A percentile compares a stretch with the other conserved stretches of the same genome.
Evolutionary conservation across 2,329 filamentous ascomycete species (phyloP).

Genomic region (Madurella mycetomatis): DNA sequence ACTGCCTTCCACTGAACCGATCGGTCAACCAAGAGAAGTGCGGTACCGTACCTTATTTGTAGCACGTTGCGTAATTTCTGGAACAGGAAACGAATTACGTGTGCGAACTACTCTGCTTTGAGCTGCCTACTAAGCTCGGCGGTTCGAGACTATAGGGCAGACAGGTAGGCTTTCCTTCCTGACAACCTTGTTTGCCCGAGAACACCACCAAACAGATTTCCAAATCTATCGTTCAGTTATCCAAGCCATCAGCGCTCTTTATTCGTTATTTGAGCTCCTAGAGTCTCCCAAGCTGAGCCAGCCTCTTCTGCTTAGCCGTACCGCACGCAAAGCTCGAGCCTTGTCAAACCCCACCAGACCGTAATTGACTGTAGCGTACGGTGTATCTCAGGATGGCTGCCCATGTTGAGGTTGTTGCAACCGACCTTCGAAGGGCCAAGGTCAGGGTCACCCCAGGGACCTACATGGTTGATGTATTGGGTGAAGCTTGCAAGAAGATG

Average conservation of each 20-base stretch:
- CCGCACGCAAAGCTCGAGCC: not conserved
- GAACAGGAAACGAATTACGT: not conserved
- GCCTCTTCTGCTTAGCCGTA: too few relatives aligned
- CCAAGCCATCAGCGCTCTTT: too few relatives aligned
- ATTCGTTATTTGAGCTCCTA: too few relatives aligned
- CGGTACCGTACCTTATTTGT: not conserved
- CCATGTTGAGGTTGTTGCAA: slow-evolving; percentile 82
- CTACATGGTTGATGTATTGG: slow-evolving; percentile 77
- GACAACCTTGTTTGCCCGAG: too few relatives aligned
- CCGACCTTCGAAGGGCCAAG: slow-evolving; percentile 68
- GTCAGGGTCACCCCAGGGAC: slow-evolving; percentile 81
- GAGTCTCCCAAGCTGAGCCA: too few relatives aligned
- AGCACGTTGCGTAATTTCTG: not conserved
- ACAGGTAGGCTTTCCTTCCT: too few relatives aligned
- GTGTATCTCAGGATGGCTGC: slow-evolving; percentile 62
- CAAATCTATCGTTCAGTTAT: too few relatives aligned
- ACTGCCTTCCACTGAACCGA: not conserved
- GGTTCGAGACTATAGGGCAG: too few relatives aligned
- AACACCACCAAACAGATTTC: too few relatives aligned
- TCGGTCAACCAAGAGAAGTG: not conserved
- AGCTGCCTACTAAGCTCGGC: too few relatives aligned
- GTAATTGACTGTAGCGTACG: not conserved
- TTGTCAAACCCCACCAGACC: not conserved
- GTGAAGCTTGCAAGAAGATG: slow-evolving; percentile 83
- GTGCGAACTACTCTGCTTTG: not conserved